These are phyloP conservation scores for Boletus speciosus DNA, from an alignment of 768 basidiomycete species.

Conservation along the genomic window DNA sequence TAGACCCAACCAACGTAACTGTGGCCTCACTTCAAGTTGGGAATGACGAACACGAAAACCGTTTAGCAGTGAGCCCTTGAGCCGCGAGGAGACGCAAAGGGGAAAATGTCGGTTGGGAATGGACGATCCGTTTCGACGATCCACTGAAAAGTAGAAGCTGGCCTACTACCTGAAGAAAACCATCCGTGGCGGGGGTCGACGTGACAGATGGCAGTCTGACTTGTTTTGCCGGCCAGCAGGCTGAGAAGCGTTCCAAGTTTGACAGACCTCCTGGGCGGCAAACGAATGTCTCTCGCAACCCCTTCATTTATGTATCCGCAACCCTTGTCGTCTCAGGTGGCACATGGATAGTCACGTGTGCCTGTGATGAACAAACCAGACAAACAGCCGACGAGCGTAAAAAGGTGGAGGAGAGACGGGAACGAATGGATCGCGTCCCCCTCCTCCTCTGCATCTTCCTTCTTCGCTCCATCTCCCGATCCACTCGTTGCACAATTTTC, in stretches of 20 bases:
- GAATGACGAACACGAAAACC: neutral
- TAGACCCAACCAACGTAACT: neutral
- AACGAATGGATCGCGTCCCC: neutral
- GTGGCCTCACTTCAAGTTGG: neutral
- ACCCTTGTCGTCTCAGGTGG: neutral
- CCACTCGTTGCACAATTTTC: neutral
- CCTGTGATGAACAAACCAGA: neutral
- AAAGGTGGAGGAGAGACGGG: constrained; percentile 3
- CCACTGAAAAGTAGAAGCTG: neutral
- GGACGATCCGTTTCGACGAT: neutral
- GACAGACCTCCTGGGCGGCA: neutral
- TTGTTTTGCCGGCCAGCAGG: neutral
- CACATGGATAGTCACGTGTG: constrained; percentile 9
- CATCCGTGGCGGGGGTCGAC: no score
- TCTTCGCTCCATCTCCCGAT: constrained; percentile 17
- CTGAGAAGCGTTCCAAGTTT: neutral
- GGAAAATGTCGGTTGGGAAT: neutral
- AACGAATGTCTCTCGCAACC: neutral
- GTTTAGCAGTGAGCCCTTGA: neutral
- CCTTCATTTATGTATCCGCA: neutral
- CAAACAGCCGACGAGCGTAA: constrained; percentile 6
- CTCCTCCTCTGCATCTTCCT: constrained; percentile 11
- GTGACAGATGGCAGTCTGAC: neutral
- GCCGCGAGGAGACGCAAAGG: neutral
- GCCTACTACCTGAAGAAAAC: neutral